Base-by-base conservation (phyloP, 148 eudicot genomes). In the Salicornia ramosissima region DNA sequence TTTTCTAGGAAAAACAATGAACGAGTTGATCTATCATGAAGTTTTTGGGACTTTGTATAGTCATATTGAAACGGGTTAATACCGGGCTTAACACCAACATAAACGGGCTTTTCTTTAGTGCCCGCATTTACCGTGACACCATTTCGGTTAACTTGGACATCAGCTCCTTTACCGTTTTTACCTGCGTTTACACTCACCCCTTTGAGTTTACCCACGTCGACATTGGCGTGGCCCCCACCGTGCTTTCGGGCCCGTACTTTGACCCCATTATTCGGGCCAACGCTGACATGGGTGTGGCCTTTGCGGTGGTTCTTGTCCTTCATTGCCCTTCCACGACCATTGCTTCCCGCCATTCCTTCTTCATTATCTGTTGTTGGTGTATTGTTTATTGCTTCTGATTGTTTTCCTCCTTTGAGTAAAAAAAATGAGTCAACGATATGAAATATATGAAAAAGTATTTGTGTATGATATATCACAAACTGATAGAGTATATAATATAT, bases 1-100 rank as follows among this genome's bases (percentile, higher is more conserved):
- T 78, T 71, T 64, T 81, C 74, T 10, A 74, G 26, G 74, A 81
- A 81, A 60, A 81, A 81, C 26, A 81, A 55, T 1, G 79, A 68
- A n/a, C 65, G 39, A 15, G 25, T 50, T 31, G 70, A 62, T 5
- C 42, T 55, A n/a, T 54, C 43, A 25, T 34, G 21, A 10, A 18
- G 56, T 11, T 40, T 14, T 43, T 72, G 69, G 19, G 21, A 26
- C 7, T 75, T 58, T 6, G 63, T 53, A 15, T 75, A 75, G 0
- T 13, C 14, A 5, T 78, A 78, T 1, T 45, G 25, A 2, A 78
- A 72, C 9, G 77, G 77, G 14, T 24, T 61, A 29, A 56, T 24
- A 6, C 68, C 73, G 10, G 80, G 75, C 30, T 47, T 49, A 0
- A 76, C 75, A n/a, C 59, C 62, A 0, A 71, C 76, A 14, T 67